Conservation (phyloP, 352 stramenopile species). For the Pilasporangium apinafurcum region DNA sequence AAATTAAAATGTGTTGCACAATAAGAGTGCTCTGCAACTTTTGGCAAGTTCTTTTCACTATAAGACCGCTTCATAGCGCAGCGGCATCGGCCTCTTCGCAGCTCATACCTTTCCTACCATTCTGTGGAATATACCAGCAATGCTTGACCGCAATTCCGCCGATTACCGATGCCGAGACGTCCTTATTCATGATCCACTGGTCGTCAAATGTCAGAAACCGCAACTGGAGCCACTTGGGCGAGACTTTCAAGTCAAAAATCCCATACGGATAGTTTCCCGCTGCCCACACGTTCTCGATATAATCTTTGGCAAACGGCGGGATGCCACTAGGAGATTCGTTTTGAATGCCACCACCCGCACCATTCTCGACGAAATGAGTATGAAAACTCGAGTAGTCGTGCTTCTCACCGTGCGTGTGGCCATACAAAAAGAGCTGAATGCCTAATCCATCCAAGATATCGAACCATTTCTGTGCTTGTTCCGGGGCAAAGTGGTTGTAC, state of each 20-base stretch:
- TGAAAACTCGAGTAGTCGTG: slow-evolving; percentile 58
- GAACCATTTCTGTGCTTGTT: slow-evolving; percentile 39
- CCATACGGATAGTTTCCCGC: slow-evolving; percentile 61
- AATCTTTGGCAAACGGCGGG: slow-evolving; percentile 43
- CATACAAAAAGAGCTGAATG: slow-evolving; percentile 64
- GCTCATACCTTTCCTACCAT: slow-evolving; percentile 24
- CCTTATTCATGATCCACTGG: slow-evolving; percentile 43
- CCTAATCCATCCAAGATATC: slow-evolving; percentile 43
- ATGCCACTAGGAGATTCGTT: slow-evolving; percentile 68
- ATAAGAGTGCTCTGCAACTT: too few species aligned
- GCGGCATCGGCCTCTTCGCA: slow-evolving; percentile 32
- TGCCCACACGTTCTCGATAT: slow-evolving; percentile 61
- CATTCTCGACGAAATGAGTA: slow-evolving; percentile 79
- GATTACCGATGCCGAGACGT: slow-evolving; percentile 32
- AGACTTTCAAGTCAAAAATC: slow-evolving; percentile 57
- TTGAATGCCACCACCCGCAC: slow-evolving; percentile 61
- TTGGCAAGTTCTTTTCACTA: too few species aligned
- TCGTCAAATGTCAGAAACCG: slow-evolving; percentile 65
- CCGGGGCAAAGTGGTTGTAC: slow-evolving; percentile 67
- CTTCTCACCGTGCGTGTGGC: slow-evolving; percentile 71
- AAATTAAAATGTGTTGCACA: too few species aligned
- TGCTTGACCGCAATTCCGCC: slow-evolving; percentile 59
- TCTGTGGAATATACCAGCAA: slow-evolving; percentile 59
- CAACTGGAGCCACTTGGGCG: slow-evolving; percentile 53
- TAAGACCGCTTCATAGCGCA: too few species aligned